Conservation (phyloP, 2,329 filamentous ascomycete species). For the Clonostachys chloroleuca region DNA sequence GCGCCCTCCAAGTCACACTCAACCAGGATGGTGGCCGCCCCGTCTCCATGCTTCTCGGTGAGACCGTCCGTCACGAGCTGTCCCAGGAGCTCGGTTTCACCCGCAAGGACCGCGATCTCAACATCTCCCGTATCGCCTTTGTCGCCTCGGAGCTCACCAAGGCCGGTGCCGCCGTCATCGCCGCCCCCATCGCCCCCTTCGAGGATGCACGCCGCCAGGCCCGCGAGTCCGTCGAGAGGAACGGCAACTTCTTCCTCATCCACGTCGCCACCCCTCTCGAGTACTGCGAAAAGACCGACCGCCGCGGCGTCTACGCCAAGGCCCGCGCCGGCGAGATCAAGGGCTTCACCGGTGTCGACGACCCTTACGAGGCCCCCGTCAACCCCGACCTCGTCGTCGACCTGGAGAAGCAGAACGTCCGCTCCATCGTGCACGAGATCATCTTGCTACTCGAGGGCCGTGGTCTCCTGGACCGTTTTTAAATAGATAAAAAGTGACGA, state of each 20-base stretch:
- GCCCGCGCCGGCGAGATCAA: slow-evolving; percentile 89
- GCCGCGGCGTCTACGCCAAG: slow-evolving; percentile 80
- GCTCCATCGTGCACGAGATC: slow-evolving; percentile 96
- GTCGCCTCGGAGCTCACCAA: slow-evolving; percentile 93
- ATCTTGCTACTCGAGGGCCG: slow-evolving; percentile 85
- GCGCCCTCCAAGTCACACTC: slow-evolving; percentile 91
- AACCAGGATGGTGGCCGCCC: slow-evolving; percentile 97
- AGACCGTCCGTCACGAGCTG: slow-evolving; percentile 90
- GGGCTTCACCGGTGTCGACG: slow-evolving; percentile 97
- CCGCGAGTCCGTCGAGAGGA: slow-evolving; percentile 80
- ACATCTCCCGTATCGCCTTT: slow-evolving; percentile 94
- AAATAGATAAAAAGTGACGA: slow-evolving; percentile 9
- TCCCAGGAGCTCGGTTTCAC: slow-evolving; percentile 95
- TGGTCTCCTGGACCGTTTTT: slow-evolving; percentile 75
- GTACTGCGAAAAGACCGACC: slow-evolving; percentile 92
- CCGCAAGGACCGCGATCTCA: slow-evolving; percentile 85
- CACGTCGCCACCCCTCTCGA: slow-evolving; percentile 93
- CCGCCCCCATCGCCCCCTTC: slow-evolving; percentile 92
- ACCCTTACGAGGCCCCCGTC: slow-evolving; percentile 83
- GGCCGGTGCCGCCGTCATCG: slow-evolving; percentile 90
- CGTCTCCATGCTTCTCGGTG: slow-evolving; percentile 89
- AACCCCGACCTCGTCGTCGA: slow-evolving; percentile 86
- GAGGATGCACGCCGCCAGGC: slow-evolving; percentile 73
- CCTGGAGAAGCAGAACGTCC: slow-evolving; percentile 78
- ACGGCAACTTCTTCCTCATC: slow-evolving; percentile 88